Evolutionary conservation across 371 early-diverging fungal genomes (phyloP).

Genomic region (Chytridium lagenaria): DNA sequence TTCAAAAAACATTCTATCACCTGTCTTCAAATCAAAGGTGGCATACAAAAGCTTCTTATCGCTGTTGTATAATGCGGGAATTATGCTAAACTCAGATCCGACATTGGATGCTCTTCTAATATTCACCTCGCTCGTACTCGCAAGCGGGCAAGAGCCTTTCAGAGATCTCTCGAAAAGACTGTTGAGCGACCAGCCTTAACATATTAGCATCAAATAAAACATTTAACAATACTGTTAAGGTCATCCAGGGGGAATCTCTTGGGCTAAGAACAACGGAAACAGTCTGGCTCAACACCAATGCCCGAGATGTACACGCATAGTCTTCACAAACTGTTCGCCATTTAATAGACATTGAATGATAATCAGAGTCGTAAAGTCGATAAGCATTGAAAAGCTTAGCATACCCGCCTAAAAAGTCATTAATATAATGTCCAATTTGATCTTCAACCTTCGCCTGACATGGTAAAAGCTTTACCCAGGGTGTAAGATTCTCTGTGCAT

Average conservation of each 20-base stretch:
- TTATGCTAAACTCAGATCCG: neutral
- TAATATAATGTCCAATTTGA: neutral
- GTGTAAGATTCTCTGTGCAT: constrained; percentile 97
- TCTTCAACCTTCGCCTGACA: constrained; percentile 79
- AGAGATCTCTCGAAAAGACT: constrained; percentile 68
- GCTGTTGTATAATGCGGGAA: too few relatives aligned
- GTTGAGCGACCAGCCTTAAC: constrained; percentile 74
- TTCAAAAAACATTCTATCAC: too few relatives aligned
- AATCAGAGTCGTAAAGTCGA: constrained; percentile 85
- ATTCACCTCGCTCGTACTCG: constrained; percentile 54
- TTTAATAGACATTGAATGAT: constrained; percentile 84
- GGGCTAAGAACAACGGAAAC: constrained; percentile 78
- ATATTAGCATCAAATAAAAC: neutral
- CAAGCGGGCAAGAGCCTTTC: constrained; percentile 68
- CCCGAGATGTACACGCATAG: constrained; percentile 30
- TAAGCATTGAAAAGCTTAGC: constrained; percentile 86
- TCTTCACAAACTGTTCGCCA: constrained; percentile 12
- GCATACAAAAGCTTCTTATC: too few relatives aligned
- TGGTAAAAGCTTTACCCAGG: constrained; percentile 94
- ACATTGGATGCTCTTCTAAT: neutral
- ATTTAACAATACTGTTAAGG: constrained; percentile 2
- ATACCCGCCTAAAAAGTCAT: constrained; percentile 72
- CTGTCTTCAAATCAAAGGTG: neutral
- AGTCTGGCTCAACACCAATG: constrained; percentile 64
- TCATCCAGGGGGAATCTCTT: constrained; percentile 55